A percentile compares a stretch with the other conserved stretches of the same genome.
Evolutionary conservation across 202 grass and related monocot species (phyloP).

Genomic region (Zizania palustris): DNA sequence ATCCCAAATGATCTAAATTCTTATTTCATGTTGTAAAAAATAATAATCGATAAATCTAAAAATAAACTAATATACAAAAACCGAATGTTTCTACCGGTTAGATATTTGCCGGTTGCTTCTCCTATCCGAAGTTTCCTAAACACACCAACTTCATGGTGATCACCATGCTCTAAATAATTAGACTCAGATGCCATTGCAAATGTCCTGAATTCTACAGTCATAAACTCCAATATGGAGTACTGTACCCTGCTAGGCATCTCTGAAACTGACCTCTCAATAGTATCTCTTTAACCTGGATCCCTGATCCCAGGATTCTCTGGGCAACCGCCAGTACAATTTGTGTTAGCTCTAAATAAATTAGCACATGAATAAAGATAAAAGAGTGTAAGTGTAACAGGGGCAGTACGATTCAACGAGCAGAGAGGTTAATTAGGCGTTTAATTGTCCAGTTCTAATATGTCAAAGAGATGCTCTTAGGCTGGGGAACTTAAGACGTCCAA

Average conservation of each 20-base stretch:
- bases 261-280: conserved; percentile 57
- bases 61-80: too few species aligned
- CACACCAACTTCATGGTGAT: not conserved
- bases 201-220: conserved; percentile 13
- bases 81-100: too few species aligned
- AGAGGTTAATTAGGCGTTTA: not conserved
- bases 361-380: not conserved
- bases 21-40: too few species aligned
- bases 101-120: too few species aligned
- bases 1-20: too few species aligned
- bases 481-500: not conserved
- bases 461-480: not conserved
- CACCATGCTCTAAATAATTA: not conserved
- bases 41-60: too few species aligned
- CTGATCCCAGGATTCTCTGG: conserved; percentile 31
- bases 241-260: not conserved
- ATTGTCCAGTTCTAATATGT: not conserved
- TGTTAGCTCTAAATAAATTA: conserved; percentile 15
- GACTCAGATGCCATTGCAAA: conserved; percentile 7
- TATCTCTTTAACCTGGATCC: conserved; percentile 40
- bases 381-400: not conserved
- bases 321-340: conserved; percentile 19
- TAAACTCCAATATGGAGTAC: conserved; percentile 22
- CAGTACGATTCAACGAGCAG: conserved; percentile 9
- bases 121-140: too few species aligned